Evolutionary conservation across 805 yeast genomes (phyloP).

Genomic region (Clavispora asparagi): DNA sequence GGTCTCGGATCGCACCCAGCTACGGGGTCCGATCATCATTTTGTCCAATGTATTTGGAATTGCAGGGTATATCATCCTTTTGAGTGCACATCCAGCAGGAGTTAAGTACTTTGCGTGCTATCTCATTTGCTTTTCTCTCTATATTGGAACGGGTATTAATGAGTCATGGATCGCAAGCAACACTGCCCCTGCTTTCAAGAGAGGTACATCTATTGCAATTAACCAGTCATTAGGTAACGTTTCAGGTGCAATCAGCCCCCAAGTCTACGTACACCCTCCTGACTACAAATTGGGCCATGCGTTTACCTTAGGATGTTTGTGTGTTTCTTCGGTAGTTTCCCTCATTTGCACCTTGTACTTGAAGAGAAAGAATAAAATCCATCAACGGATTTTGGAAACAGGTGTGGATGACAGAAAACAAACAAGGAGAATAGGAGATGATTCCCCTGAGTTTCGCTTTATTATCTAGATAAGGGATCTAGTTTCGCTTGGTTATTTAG

Average conservation of each 20-base stretch:
- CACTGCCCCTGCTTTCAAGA: constrained; percentile 36
- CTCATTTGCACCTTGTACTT: background rate
- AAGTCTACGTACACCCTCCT: constrained; percentile 37
- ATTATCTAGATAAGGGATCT: background rate
- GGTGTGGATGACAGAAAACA: background rate
- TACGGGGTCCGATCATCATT: constrained; percentile 29
- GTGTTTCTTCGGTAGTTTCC: background rate
- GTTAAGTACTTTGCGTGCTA: constrained; percentile 35
- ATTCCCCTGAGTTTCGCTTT: background rate
- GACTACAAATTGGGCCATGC: constrained; percentile 33
- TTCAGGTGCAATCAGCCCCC: constrained; percentile 42
- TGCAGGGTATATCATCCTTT: constrained; percentile 28
- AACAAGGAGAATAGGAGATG: background rate
- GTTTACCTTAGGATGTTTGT: constrained; percentile 32
- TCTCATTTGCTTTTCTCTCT: constrained; percentile 30
- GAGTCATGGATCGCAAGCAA: constrained; percentile 42
- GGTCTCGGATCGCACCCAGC: constrained; percentile 19
- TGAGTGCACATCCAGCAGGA: constrained; percentile 22
- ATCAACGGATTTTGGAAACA: background rate
- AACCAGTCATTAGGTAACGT: constrained; percentile 42
- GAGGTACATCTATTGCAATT: constrained; percentile 38
- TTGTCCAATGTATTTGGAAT: constrained; percentile 19
- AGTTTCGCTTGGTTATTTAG: too few relatives aligned
- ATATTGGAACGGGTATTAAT: constrained; percentile 34
- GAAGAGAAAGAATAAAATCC: background rate